Conservation (phyloP, 2,329 filamentous ascomycete genomes). For the Chaetomiaceae sp. region DNA sequence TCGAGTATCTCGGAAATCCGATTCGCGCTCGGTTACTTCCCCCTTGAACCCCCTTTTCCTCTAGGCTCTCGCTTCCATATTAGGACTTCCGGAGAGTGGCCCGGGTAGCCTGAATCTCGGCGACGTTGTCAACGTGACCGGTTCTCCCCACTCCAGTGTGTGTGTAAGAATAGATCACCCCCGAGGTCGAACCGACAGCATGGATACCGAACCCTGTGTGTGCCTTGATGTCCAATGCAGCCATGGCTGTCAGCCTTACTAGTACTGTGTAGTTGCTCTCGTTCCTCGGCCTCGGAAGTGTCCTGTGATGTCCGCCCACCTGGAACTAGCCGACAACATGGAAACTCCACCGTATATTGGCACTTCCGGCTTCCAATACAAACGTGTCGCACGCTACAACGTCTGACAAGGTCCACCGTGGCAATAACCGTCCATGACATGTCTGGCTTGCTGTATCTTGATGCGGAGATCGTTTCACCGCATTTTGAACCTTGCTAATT, state of each 20-base stretch:
- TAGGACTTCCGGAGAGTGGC: constrained; percentile 4
- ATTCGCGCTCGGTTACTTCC: constrained; percentile 9
- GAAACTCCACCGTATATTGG: too few species aligned
- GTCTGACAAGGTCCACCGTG: too few species aligned
- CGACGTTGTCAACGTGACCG: background rate
- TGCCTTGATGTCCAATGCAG: too few species aligned
- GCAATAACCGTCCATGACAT: too few species aligned
- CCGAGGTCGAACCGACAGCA: constrained; percentile 10
- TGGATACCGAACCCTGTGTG: background rate
- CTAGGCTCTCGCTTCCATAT: background rate
- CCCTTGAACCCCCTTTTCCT: constrained; percentile 7
- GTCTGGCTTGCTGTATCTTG: background rate
- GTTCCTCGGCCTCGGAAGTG: background rate
- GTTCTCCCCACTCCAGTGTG: background rate
- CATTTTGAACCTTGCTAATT: too few species aligned
- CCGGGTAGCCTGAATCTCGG: constrained; percentile 7
- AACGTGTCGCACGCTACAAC: too few species aligned
- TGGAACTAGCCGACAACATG: too few species aligned
- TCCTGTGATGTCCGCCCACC: too few species aligned
- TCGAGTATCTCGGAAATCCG: constrained; percentile 7
- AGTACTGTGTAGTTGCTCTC: background rate
- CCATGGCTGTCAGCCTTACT: constrained; percentile 7
- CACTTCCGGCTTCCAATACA: too few species aligned
- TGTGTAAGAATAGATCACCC: background rate
- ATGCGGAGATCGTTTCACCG: background rate